phyloP scores from a whole-genome alignment of 2,329 filamentous ascomycete genomes.

The Cladorrhinum sp. region DNA sequence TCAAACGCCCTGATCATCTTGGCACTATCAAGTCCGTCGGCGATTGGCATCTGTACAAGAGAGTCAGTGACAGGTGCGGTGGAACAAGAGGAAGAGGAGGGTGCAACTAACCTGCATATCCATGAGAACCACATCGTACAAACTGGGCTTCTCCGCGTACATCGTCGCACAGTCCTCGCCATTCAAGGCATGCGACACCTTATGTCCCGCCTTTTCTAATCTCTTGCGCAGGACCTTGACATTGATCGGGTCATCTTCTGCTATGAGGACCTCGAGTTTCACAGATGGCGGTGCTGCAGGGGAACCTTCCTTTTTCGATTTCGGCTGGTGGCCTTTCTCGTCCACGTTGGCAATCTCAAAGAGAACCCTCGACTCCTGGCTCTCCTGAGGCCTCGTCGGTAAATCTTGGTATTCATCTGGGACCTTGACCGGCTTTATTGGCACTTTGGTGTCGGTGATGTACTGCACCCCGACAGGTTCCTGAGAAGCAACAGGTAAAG shows the following conservation, averaged over 20 bases:
- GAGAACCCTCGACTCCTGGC: slow-evolving; percentile 35
- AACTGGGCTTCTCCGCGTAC: slow-evolving; percentile 59
- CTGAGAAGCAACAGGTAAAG: not conserved
- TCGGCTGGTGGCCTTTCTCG: slow-evolving; percentile 7
- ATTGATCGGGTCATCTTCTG: slow-evolving; percentile 87
- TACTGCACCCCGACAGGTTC: slow-evolving; percentile 32
- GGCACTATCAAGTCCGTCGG: slow-evolving; percentile 77
- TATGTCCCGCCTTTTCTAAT: slow-evolving; percentile 71
- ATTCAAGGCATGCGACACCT: slow-evolving; percentile 70
- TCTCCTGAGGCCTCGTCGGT: slow-evolving; percentile 31
- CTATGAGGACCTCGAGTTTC: slow-evolving; percentile 67
- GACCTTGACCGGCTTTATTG: slow-evolving; percentile 47
- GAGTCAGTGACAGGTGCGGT: not conserved
- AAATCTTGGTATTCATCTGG: slow-evolving; percentile 44
- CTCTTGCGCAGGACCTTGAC: slow-evolving; percentile 77
- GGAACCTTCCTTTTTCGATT: slow-evolving; percentile 20
- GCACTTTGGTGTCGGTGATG: slow-evolving; percentile 44
- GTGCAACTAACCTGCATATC: slow-evolving; percentile 73
- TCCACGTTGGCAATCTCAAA: slow-evolving; percentile 36
- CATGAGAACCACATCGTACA: slow-evolving; percentile 82
- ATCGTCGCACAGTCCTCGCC: slow-evolving; percentile 77
- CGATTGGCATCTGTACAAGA: slow-evolving; percentile 74
- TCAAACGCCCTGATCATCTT: slow-evolving; percentile 80
- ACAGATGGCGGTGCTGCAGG: not conserved
- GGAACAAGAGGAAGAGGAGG: not conserved